A percentile compares a stretch with the other conserved stretches of the same genome.
These are phyloP conservation scores for Naegleria lovaniensis DNA, from an alignment of 208 protist species.

Conservation along the genomic window DNA sequence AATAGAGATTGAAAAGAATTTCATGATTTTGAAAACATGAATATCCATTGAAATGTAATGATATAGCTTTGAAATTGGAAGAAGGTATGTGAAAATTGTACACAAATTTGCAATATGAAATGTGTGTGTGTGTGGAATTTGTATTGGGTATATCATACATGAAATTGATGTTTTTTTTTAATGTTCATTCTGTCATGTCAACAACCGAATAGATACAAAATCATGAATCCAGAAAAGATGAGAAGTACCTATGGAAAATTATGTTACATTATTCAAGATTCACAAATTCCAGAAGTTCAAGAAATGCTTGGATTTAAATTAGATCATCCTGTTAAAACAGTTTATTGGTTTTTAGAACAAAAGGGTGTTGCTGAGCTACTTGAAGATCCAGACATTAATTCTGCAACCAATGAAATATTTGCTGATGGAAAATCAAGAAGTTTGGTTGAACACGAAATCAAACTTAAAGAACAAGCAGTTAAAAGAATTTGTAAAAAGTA, in stretches of 20 bases:
- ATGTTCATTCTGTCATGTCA: too few species aligned
- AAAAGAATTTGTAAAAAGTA: conserved; percentile 61
- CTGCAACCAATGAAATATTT: not conserved
- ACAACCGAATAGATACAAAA: conserved; percentile 67
- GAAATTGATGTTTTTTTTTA: too few species aligned
- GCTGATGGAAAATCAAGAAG: not conserved
- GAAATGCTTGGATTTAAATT: conserved; percentile 69
- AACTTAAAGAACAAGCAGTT: conserved; percentile 69
- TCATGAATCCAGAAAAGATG: conserved; percentile 86
- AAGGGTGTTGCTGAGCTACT: conserved; percentile 32
- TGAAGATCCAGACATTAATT: not conserved
- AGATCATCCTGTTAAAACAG: conserved; percentile 63
- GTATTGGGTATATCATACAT: too few species aligned
- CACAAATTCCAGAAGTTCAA: conserved; percentile 23
- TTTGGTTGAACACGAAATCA: conserved; percentile 18
- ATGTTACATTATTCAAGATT: conserved; percentile 47
- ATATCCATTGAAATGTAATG: too few species aligned
- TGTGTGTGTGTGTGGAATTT: too few species aligned
- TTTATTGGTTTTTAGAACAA: conserved; percentile 57
- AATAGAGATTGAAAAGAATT: too few species aligned
- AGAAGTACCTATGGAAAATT: conserved; percentile 83
- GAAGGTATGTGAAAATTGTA: conserved; percentile 31
- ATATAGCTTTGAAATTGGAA: conserved; percentile 62
- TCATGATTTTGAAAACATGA: too few species aligned
- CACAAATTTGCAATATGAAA: too few species aligned